phyloP scores from a whole-genome alignment of 352 stramenopile genomes.

The Phytophthora sojae region DNA sequence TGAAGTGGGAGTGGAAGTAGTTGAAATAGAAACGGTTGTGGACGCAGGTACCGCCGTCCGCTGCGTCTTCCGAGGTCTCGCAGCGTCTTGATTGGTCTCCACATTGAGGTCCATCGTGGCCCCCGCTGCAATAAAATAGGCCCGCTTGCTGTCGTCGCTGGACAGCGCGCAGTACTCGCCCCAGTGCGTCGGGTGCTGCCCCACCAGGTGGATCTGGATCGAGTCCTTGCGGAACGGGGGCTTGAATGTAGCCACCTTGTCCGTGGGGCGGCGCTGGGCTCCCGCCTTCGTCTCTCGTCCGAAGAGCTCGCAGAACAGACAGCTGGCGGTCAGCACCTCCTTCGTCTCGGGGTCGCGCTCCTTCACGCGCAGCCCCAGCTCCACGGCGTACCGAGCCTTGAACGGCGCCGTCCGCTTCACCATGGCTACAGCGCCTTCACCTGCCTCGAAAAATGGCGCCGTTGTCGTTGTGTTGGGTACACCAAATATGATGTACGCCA shows the following conservation, averaged over 20 bases:
- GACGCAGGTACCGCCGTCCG: constrained; percentile 3
- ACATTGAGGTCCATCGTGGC: constrained; percentile 16
- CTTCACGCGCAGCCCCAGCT: constrained; percentile 33
- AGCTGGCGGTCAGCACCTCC: constrained; percentile 52
- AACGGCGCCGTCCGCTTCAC: constrained; percentile 29
- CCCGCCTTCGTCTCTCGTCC: constrained; percentile 56
- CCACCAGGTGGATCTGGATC: constrained; percentile 64
- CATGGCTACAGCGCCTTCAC: background rate
- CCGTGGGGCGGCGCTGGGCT: constrained; percentile 49
- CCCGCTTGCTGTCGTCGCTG: constrained; percentile 53
- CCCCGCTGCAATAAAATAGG: constrained; percentile 52
- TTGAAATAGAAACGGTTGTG: background rate
- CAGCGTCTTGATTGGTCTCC: constrained; percentile 1
- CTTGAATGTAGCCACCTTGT: constrained; percentile 74
- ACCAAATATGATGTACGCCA: background rate
- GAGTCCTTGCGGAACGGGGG: constrained; percentile 69
- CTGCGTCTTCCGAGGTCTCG: constrained; percentile 20
- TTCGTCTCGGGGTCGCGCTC: constrained; percentile 46
- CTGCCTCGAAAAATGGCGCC: background rate
- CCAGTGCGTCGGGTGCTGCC: constrained; percentile 64
- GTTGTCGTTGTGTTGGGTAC: background rate
- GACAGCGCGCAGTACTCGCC: constrained; percentile 48
- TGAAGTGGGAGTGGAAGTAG: constrained; percentile 12
- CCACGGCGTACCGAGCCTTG: constrained; percentile 28
- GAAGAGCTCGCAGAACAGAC: constrained; percentile 73